Base-by-base conservation (phyloP, 2,329 filamentous ascomycete genomes). In the Fusarium sp. region DNA sequence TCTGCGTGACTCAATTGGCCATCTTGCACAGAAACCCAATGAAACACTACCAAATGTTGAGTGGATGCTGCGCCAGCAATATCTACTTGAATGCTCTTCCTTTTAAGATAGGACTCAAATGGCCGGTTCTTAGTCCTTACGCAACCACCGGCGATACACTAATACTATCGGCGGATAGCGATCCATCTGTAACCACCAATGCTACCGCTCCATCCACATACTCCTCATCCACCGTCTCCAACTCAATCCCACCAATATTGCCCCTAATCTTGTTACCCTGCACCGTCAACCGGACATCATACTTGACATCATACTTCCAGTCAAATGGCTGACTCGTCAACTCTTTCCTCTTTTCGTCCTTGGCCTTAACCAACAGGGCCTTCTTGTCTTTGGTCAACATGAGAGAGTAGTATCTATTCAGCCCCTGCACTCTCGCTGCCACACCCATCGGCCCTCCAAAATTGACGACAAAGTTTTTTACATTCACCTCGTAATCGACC, bases 381-480 rank as follows among this genome's bases (percentile, higher is more conserved):
- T 22, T n/a, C n/a, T 57, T 63, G 45, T 56, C 60, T 6, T 31
- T 54, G n/a, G 60, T 63, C 13, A 63, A 40, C 42, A 63, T 40
- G 31, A 63, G 45, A 6, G 61, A 34, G 20, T 63, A 63, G 34
- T 63, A 63, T 14, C 61, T 22, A 18, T 63, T 63, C 22, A 63
- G 61, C 34, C 61, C 61, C 37, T 63, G 61, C 10, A 63, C 45
- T 22, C 61, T 34, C 6, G 45, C 45, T 16, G 61, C 61, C 47
- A 63, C 45, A 29, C 61, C 61, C 61, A 63, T 54, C 4, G 61
- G 45, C 35, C 45, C 45, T 10, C 61, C 61, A 63, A 63, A 34
- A 35, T 63, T 63, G 61, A 63, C 22, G 5, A 31, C 16, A 7
- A 63, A 54, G 16, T 42, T 40, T 20, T 47, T 22, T 20, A 56